Percentiles rank a stretch among this genome's conserved stretches.
These are phyloP conservation scores for Auricularia sp. DNA, from an alignment of 768 basidiomycete species.

Conservation along the genomic window DNA sequence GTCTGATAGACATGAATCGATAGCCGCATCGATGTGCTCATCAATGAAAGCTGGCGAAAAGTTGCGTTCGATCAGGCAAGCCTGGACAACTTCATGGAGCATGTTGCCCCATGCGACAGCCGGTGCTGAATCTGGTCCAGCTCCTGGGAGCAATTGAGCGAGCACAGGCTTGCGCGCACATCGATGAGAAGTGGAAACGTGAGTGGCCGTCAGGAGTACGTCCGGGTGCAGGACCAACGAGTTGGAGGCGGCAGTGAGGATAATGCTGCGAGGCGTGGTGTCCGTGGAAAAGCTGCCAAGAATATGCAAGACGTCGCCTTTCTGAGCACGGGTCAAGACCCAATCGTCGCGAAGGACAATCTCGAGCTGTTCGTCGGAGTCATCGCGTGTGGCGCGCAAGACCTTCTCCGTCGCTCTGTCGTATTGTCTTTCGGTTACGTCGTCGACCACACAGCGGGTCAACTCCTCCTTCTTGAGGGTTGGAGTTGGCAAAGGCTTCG, in stretches of 20 bases:
- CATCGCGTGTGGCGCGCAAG: too few species aligned
- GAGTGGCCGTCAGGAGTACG: constrained; percentile 80
- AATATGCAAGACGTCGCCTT: constrained; percentile 76
- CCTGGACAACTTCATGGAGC: constrained; percentile 85
- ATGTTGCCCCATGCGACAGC: constrained; percentile 84
- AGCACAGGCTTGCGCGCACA: constrained; percentile 86
- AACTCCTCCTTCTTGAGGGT: constrained; percentile 26
- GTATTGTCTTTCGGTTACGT: constrained; percentile 19
- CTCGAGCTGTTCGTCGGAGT: not conserved
- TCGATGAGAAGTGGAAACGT: constrained; percentile 70
- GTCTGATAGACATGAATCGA: constrained; percentile 38
- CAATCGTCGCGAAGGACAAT: constrained; percentile 73
- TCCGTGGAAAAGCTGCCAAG: constrained; percentile 35
- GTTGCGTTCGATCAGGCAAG: constrained; percentile 46
- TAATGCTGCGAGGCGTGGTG: constrained; percentile 34
- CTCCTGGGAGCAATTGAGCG: constrained; percentile 39
- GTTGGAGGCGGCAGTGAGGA: constrained; percentile 52
- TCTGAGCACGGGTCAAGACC: constrained; percentile 17
- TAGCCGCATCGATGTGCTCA: constrained; percentile 43
- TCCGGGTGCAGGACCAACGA: constrained; percentile 87
- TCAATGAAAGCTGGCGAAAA: constrained; percentile 63
- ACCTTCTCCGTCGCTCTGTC: too few species aligned
- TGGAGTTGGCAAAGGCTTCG: constrained; percentile 2
- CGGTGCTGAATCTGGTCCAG: constrained; percentile 44
- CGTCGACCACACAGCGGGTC: constrained; percentile 48